Evolutionary conservation across 2,329 filamentous ascomycete genomes (phyloP), one percentile per base, ranked within the genome.

Genomic region (Fusarium sp.): DNA sequence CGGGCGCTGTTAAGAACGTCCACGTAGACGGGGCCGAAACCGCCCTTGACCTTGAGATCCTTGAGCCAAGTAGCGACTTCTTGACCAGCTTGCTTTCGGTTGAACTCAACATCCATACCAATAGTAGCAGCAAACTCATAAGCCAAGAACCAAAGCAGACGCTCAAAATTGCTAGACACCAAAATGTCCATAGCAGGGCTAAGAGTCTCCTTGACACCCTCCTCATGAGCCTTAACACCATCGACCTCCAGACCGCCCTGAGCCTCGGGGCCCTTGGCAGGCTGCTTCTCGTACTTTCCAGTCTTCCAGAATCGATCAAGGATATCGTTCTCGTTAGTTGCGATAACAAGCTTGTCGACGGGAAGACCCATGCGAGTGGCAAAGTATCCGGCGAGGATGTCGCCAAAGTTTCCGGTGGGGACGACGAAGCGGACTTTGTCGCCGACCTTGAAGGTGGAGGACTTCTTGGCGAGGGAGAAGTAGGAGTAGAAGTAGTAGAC

Each of bases 171-270:
- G 81, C 93, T 96, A 29, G 93, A 95, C 17, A 98, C 95, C 7
- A 98, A 87, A 73, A 98, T 98, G 81, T 99, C 96, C 96, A 99
- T 98, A 49, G 96, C 96, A 0, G 96, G 96, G 75, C 92, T 94
- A 56, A 97, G 88, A 0, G 96, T 99, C 84, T 97, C 95, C 84
- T 94, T 95, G 70, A 95, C 94, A 41, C 93, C 94, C 47, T 90
- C 89, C 74, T 89, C 86, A 36, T 94, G 90, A 12, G 90, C 90
- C 75, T 88, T 87, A 53, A 83, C 85, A 10, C 89, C 90, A 70
- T 92, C 88, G 11, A 89, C 85, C 13, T 88, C 81, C 45, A 95
- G 89, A 31, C 92, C 92, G 41, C 89, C 89, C 72, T 89, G 84
- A 2, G 89, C 88, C 55, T 87, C 86, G 11, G 83, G 78, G 4